Evolutionary conservation across 1,284 basidiomycete species (phyloP).

Genomic region (Lentinula novae-zelandiae): DNA sequence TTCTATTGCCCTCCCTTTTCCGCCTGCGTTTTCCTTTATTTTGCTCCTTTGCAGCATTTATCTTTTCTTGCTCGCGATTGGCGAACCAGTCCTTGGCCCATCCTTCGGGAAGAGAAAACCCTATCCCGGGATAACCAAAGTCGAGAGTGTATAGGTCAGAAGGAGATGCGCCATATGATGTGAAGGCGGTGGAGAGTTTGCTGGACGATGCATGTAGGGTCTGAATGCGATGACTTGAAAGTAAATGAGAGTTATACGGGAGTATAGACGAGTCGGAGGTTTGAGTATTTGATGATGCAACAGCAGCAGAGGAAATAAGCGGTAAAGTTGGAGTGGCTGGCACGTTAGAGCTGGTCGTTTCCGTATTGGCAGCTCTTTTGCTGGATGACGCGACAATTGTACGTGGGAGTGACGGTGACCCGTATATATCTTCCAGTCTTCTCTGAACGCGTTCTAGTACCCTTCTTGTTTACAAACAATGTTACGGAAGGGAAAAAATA

Average conservation of each 20-base stretch:
- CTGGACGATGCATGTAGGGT: background rate
- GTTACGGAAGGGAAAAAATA: background rate
- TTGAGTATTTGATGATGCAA: background rate
- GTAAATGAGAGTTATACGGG: background rate
- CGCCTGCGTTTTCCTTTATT: background rate
- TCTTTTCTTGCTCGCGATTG: background rate
- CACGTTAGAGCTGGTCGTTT: background rate
- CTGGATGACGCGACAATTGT: background rate
- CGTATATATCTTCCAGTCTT: conserved; percentile 10
- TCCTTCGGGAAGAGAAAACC: background rate
- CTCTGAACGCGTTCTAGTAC: conserved; percentile 6
- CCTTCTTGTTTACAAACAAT: background rate
- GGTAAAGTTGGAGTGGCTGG: background rate
- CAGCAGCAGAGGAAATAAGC: background rate
- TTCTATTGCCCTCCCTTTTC: background rate
- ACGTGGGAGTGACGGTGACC: background rate
- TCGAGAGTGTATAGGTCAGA: background rate
- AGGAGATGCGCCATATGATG: background rate
- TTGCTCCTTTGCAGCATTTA: background rate
- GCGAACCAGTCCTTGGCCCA: background rate
- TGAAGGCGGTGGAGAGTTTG: background rate
- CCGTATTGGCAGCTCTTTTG: background rate
- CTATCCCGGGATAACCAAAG: background rate
- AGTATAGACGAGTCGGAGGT: background rate
- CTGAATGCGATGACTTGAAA: background rate